A percentile compares a stretch with the other conserved stretches of the same genome.
These are phyloP conservation scores for Zygotorulaspora danielsina DNA, from an alignment of 805 yeast species.

Conservation along the genomic window DNA sequence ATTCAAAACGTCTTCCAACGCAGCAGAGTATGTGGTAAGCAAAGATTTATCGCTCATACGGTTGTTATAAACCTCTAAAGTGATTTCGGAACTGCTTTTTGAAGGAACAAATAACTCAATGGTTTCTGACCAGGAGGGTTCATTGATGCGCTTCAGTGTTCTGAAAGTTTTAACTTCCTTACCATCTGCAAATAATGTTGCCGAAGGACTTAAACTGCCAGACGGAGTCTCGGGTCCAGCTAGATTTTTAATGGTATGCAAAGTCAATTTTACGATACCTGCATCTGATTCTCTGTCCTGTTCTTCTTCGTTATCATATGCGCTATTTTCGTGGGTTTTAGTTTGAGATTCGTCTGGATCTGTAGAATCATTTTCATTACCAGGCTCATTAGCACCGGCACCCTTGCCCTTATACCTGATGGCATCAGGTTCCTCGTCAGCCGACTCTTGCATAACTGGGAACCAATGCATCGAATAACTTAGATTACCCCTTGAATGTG, in stretches of 20 bases:
- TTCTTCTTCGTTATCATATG: constrained; percentile 25
- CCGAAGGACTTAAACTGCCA: constrained; percentile 53
- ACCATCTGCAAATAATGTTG: constrained; percentile 58
- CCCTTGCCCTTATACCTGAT: constrained; percentile 1
- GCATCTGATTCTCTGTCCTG: constrained; percentile 47
- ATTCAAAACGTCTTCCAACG: constrained; percentile 46
- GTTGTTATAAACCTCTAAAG: constrained; percentile 57
- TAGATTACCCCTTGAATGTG: constrained; percentile 52
- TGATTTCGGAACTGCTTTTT: constrained; percentile 52
- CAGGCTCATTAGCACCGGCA: constrained; percentile 6
- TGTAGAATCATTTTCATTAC: constrained; percentile 4
- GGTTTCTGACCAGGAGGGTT: constrained; percentile 66
- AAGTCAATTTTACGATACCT: constrained; percentile 63
- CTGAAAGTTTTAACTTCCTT: constrained; percentile 55
- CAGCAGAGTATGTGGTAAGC: constrained; percentile 48
- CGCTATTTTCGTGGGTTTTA: constrained; percentile 9
- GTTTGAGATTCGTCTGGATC: constrained; percentile 14
- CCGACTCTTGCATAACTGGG: constrained; percentile 28
- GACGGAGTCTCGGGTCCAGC: constrained; percentile 48
- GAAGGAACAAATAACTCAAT: constrained; percentile 60
- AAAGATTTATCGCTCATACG: constrained; percentile 43
- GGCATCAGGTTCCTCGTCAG: constrained; percentile 17
- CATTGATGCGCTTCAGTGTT: constrained; percentile 61
- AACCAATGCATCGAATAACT: constrained; percentile 51
- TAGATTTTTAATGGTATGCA: constrained; percentile 58